Base-by-base conservation (phyloP, 176 grass and related monocot species). In the Zea luxurians region DNA sequence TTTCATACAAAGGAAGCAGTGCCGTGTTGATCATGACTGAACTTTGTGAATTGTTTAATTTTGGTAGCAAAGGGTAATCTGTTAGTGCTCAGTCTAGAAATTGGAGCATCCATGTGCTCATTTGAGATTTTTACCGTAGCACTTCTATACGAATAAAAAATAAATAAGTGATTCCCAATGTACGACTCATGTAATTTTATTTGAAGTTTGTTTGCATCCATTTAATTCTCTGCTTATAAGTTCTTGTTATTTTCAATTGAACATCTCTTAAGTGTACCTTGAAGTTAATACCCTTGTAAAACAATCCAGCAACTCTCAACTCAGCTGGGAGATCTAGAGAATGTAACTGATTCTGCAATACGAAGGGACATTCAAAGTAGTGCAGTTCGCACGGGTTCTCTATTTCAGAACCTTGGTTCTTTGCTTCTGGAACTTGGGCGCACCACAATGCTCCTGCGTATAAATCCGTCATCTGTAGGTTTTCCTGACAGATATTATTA, bases 351-450 rank as follows among this genome's bases (percentile, higher is more conserved):
- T 77, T 70, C 79, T 70, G 37, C 75, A 62, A 42, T 63, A 79
- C 75, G 90, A 66, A 78, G 62, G 66, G 76, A 82, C 77, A 71
- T 99, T 87, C 96, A 99, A 95, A 68, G 47, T 43, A 83, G 61
- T 13, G 86, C 83, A 12, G 54, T 93, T 13, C 75, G 90, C 61
- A 80, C 83, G 2, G 92, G 92, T 69, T 65, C 83, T 61, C 67
- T 91, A 62, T 64, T 99, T 52, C 92, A 95, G 55, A 87, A 92
- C 40, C 84, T 99, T 74, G 96, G 96, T 69, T 92, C 96, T 70
- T 95, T 99, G 61, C 86, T 99, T 83, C 86, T 99, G 40, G 96
- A 99, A 71, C 92, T 99, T 86, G 92, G 92, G 44, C 90, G 96
- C 41, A 87, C 91, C 20, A 90, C 96, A 70, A 92, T 93, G 85